Percentiles rank a stretch among this genome's conserved stretches.
These are phyloP conservation scores for Ustilago curta DNA, from an alignment of 1,284 basidiomycete genomes.

Conservation along the genomic window DNA sequence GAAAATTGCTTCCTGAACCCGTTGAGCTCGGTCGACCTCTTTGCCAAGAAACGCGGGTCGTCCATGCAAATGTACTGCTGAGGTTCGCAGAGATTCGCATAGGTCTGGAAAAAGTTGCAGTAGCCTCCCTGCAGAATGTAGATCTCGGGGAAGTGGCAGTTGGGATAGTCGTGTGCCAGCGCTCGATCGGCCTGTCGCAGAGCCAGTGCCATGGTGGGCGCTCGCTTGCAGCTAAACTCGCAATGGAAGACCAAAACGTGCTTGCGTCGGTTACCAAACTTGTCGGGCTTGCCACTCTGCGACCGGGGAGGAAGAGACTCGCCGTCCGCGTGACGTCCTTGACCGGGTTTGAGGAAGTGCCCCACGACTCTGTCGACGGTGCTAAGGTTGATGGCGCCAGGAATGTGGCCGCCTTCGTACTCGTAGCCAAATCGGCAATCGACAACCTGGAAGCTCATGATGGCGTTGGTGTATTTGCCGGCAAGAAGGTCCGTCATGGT, in stretches of 20 bases:
- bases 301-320: conserved; percentile 69
- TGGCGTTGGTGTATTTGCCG: conserved; percentile 60
- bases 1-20: conserved; percentile 82
- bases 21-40: conserved; percentile 85
- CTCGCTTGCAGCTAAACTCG: conserved; percentile 94
- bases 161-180: conserved; percentile 87
- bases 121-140: conserved; percentile 98
- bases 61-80: conserved; percentile 91
- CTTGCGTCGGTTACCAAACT: conserved; percentile 74
- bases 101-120: conserved; percentile 82
- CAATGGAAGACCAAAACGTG: conserved; percentile 95
- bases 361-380: conserved; percentile 84
- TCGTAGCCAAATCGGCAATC: conserved; percentile 99
- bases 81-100: conserved; percentile 80
- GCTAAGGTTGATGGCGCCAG: conserved; percentile 90
- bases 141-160: conserved; percentile 93
- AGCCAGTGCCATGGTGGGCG: conserved; percentile 96
- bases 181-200: conserved; percentile 89
- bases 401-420: conserved; percentile 91
- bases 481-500: conserved; percentile 72
- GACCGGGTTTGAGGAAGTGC: conserved; percentile 76
- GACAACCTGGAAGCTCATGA: conserved; percentile 74
- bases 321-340: conserved; percentile 70
- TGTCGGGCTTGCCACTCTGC: conserved; percentile 77
- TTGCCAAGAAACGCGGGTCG: conserved; percentile 82